These are phyloP conservation scores for Cyamopsis tetragonoloba DNA, from an alignment of 306 rosid genomes.

Conservation along the genomic window DNA sequence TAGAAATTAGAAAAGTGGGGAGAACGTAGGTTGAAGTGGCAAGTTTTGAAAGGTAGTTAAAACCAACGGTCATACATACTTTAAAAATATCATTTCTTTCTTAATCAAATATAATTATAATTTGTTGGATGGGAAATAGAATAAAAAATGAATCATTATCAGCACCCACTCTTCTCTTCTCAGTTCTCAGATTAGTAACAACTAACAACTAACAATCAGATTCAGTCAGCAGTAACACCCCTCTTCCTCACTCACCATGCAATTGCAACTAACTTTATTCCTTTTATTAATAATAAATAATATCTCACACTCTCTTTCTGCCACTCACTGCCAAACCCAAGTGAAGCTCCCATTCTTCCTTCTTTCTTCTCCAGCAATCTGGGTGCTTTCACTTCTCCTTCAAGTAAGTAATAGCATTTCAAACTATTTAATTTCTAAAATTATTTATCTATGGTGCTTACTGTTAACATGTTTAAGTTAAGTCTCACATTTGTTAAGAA, in stretches of 20 bases:
- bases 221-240: too few relatives aligned
- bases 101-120: background rate
- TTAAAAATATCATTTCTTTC: too few relatives aligned
- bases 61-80: conserved; percentile 33
- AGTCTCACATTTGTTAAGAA: too few relatives aligned
- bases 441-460: too few relatives aligned
- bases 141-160: too few relatives aligned
- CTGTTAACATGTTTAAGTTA: too few relatives aligned
- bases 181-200: conserved; percentile 24
- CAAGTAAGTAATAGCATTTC: too few relatives aligned
- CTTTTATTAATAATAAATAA: conserved; percentile 20
- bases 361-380: background rate
- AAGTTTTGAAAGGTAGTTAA: conserved; percentile 47
- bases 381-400: background rate
- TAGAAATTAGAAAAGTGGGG: background rate
- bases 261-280: background rate
- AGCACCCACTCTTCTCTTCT: conserved; percentile 24
- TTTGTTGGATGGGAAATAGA: conserved; percentile 7
- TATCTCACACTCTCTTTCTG: background rate
- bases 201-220: conserved; percentile 50
- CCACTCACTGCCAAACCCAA: too few relatives aligned
- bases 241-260: conserved; percentile 29
- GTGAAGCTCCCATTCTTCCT: background rate
- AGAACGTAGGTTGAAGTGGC: conserved; percentile 46
- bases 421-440: too few relatives aligned